Evolutionary conservation across 140 eudicot genomes (phyloP), one percentile per base, ranked within the genome.

Genomic region (Erigeron philadelphicus): DNA sequence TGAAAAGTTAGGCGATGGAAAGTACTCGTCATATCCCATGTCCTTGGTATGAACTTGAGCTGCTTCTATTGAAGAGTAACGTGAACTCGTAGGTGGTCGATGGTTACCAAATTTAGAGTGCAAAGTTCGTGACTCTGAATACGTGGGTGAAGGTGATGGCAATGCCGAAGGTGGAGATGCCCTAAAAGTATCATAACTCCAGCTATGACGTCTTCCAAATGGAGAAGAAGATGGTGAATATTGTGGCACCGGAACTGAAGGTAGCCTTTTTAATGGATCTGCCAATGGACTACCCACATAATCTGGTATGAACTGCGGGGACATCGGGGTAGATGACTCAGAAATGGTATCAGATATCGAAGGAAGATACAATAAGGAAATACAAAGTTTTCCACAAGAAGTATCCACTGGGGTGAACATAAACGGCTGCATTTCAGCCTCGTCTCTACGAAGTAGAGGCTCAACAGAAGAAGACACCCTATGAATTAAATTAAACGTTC

Each of bases 251-350:
- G 87, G 81, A 59, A 74, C 69, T n/a, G 90, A 88, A 13, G 98
- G 89, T 75, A 88, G 63, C 66, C 92, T 74, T 71, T 83, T 92
- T 12, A 88, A 77, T 41, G 89, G 95, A 56, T 86, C 92, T 2
- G 96, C 88, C 81, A 88, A 19, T 12, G 95, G 96, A 79, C 98
- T 92, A 21, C 98, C 95, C 21, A 88, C 96, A 57, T 92, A 92
- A 79, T 92, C 92, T 45, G 95, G 83, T 63, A 92, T 92, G 65
- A 92, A 82, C 46, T 84, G 92, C 0, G 95, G 96, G 52, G 98
- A 82, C 75, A 88, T 81, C 8, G 92, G 95, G 10, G 90, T 84
- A 42, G 98, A 86, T 18, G 98, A 83, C 44, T 92, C 95, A 0
- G 90, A 83, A 68, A 75, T 72, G 45, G 86, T 66, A 55, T 92